Conservation (phyloP, 805 yeast species). For the Wickerhamiella lipophila region DNA sequence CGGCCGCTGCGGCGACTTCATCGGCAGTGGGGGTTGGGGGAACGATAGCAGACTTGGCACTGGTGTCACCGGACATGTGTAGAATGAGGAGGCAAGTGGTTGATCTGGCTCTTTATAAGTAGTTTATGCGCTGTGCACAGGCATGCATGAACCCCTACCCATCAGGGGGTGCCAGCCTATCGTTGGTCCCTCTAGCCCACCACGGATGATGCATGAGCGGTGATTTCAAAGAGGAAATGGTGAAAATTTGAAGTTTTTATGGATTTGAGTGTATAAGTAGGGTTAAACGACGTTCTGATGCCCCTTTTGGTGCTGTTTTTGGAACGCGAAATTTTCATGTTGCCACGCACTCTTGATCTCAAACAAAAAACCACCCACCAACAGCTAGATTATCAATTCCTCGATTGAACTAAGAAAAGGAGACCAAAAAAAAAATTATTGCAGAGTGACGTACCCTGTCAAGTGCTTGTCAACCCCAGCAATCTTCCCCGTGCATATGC, state of each 20-base stretch:
- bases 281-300: background rate
- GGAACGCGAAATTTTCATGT: background rate
- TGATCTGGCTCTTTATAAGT: background rate
- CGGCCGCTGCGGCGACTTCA: slow-evolving; percentile 30
- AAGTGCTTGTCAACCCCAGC: too few species aligned
- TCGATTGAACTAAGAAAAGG: too few species aligned
- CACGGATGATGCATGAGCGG: background rate
- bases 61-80: slow-evolving; percentile 13
- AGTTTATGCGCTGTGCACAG: background rate
- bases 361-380: background rate
- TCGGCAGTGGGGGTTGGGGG: slow-evolving; percentile 32
- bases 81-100: background rate
- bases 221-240: background rate
- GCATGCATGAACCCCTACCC: background rate
- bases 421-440: too few species aligned
- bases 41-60: slow-evolving; percentile 29
- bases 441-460: too few species aligned
- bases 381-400: too few species aligned
- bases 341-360: background rate
- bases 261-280: background rate
- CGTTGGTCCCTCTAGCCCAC: background rate
- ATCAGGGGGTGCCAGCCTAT: background rate
- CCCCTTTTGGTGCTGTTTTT: background rate
- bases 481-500: too few species aligned
- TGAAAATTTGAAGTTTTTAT: background rate